These are phyloP conservation scores for Colletotrichum brevisporum DNA, from an alignment of 2,329 filamentous ascomycete species.

Conservation along the genomic window DNA sequence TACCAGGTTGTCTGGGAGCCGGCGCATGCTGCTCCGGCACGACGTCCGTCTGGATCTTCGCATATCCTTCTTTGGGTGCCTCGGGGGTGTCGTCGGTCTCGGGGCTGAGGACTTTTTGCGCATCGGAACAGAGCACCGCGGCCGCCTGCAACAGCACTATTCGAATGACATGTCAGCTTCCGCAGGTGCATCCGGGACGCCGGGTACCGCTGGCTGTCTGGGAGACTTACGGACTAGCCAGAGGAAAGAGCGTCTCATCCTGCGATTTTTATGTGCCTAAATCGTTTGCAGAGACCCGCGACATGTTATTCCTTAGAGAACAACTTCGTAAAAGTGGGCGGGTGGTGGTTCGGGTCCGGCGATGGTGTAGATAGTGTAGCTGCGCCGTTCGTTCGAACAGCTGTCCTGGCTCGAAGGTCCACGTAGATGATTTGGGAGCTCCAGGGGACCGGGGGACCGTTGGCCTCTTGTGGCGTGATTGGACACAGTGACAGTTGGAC, in stretches of 20 bases:
- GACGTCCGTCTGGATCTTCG: conserved; percentile 49
- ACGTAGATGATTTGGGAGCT: conserved; percentile 39
- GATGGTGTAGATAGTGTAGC: conserved; percentile 5
- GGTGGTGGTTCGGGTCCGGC: conserved; percentile 2
- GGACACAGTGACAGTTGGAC: neutral
- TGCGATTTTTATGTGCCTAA: conserved; percentile 53
- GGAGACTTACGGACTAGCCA: conserved; percentile 59
- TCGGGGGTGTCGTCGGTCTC: conserved; percentile 49
- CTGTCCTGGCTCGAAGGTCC: conserved; percentile 40
- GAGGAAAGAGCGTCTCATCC: conserved; percentile 57
- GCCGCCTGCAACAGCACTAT: conserved; percentile 64
- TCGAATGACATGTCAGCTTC: conserved; percentile 30
- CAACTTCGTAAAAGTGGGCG: neutral
- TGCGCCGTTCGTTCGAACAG: conserved; percentile 37
- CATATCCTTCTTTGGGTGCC: conserved; percentile 49
- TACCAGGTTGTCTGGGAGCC: conserved; percentile 56
- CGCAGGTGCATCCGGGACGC: conserved; percentile 13
- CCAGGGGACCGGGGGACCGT: conserved; percentile 11
- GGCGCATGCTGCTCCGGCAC: conserved; percentile 46
- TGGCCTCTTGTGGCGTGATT: conserved; percentile 27
- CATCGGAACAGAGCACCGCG: conserved; percentile 54
- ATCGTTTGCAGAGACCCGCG: conserved; percentile 31
- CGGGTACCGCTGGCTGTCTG: neutral
- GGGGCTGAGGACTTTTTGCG: conserved; percentile 54
- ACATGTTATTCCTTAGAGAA: conserved; percentile 38